Evolutionary conservation across 2,329 filamentous ascomycete species (phyloP).

Genomic region (Stachybotrys chlorohalonatus): DNA sequence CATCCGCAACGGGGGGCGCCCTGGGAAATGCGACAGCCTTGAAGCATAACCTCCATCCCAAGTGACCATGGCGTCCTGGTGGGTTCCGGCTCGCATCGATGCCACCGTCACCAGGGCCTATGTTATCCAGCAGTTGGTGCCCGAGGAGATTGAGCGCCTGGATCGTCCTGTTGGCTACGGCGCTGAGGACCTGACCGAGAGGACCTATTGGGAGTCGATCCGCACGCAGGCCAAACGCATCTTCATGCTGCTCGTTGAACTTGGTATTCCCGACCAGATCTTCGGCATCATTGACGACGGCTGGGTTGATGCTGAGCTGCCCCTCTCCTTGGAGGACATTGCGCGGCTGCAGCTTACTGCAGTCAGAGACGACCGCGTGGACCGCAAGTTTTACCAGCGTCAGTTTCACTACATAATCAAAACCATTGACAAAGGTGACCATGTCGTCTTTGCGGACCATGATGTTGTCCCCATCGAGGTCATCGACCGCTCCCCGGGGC

Average conservation of each 20-base stretch:
- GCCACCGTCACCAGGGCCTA: conserved; percentile 60
- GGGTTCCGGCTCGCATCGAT: conserved; percentile 62
- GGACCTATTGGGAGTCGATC: conserved; percentile 75
- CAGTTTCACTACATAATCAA: conserved; percentile 65
- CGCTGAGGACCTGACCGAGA: conserved; percentile 53
- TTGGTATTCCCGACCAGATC: conserved; percentile 63
- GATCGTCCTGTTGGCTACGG: conserved; percentile 58
- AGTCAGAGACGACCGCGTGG: conserved; percentile 51
- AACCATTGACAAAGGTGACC: conserved; percentile 49
- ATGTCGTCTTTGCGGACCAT: conserved; percentile 54
- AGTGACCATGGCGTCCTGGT: conserved; percentile 45
- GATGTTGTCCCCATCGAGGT: conserved; percentile 63
- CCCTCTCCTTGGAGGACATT: conserved; percentile 57
- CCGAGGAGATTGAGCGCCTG: conserved; percentile 53
- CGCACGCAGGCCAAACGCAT: conserved; percentile 57
- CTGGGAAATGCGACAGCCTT: not conserved
- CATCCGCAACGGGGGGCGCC: not conserved
- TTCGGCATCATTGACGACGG: conserved; percentile 67
- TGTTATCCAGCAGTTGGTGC: conserved; percentile 54
- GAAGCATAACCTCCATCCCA: not conserved
- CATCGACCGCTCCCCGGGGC: conserved; percentile 45
- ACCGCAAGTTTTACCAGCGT: conserved; percentile 58
- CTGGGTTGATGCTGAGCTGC: conserved; percentile 69
- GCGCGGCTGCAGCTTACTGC: conserved; percentile 52
- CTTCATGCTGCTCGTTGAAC: conserved; percentile 62